phyloP scores from a whole-genome alignment of 176 grass and related monocot species.

The Poa pratensis region DNA sequence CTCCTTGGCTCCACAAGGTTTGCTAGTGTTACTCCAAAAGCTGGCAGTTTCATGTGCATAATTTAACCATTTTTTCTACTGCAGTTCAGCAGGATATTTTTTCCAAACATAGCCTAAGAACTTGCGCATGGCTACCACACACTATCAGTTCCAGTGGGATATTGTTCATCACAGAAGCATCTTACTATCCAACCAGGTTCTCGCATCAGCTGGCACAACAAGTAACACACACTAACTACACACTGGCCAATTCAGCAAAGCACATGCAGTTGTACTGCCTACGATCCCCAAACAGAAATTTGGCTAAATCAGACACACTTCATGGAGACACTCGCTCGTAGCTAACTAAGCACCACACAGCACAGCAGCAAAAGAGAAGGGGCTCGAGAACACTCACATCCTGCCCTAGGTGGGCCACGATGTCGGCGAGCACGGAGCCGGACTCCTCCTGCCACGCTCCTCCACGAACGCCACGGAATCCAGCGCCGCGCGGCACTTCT shows the following conservation, averaged over 20 bases:
- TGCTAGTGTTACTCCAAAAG: slow-evolving; percentile 8
- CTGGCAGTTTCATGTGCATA: not conserved
- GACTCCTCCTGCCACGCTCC: slow-evolving; percentile 66
- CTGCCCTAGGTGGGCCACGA: slow-evolving; percentile 90
- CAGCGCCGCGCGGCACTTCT: slow-evolving; percentile 77
- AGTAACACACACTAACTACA: slow-evolving; percentile 6
- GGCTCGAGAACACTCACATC: slow-evolving; percentile 65
- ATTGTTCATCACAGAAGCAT: slow-evolving; percentile 19
- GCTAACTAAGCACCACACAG: not conserved
- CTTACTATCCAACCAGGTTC: slow-evolving; percentile 11
- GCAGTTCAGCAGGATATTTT: slow-evolving; percentile 8
- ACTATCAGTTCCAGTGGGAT: not conserved
- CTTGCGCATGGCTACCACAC: not conserved
- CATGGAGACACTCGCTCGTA: not conserved
- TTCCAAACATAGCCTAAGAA: not conserved
- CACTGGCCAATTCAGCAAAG: slow-evolving; percentile 14
- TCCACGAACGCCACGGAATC: slow-evolving; percentile 80
- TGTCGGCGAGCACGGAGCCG: slow-evolving; percentile 81
- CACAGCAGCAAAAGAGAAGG: slow-evolving; percentile 1
- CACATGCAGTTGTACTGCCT: not conserved
- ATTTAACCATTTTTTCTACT: slow-evolving; percentile 1
- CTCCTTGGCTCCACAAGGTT: not conserved
- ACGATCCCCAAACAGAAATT: not conserved
- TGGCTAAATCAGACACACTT: slow-evolving; percentile 7
- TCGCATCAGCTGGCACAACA: slow-evolving; percentile 14